phyloP scores from a whole-genome alignment of 2,329 filamentous ascomycete species.

The Fusarium beomiforme region DNA sequence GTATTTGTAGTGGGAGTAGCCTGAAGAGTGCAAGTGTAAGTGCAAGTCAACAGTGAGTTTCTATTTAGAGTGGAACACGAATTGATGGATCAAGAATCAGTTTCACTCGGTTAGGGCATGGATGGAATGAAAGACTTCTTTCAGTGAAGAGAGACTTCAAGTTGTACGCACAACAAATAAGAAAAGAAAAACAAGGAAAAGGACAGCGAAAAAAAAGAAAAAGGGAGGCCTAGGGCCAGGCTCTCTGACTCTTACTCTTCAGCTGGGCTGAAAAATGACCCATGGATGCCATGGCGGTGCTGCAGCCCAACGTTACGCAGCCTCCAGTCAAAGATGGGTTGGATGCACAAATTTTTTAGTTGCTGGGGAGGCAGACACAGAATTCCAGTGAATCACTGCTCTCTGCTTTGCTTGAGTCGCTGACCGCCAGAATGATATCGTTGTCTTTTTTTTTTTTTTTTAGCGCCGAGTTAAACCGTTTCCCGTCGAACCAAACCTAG shows the following conservation, averaged over 20 bases:
- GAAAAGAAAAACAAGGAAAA: not conserved
- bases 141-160: not conserved
- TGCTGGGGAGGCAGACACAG: constrained; percentile 29
- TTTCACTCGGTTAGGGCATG: constrained; percentile 7
- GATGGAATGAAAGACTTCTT: constrained; percentile 8
- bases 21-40: constrained; percentile 14
- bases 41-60: constrained; percentile 13
- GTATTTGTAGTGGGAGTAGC: constrained; percentile 7
- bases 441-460: not conserved
- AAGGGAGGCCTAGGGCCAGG: constrained; percentile 9
- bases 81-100: not conserved
- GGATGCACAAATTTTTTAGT: constrained; percentile 23
- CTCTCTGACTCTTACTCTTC: constrained; percentile 13
- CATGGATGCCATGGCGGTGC: constrained; percentile 25
- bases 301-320: constrained; percentile 39
- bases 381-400: constrained; percentile 25
- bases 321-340: constrained; percentile 23
- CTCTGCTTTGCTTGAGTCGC: not conserved
- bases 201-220: constrained; percentile 7
- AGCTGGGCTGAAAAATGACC: constrained; percentile 23
- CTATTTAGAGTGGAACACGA: constrained; percentile 3
- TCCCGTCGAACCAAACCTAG: not conserved
- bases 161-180: constrained; percentile 8
- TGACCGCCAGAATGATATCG: constrained; percentile 32
- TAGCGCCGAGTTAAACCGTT: constrained; percentile 9